phyloP scores from a whole-genome alignment of 1,139 yeast genomes.

The Candida tetrigidarum region DNA sequence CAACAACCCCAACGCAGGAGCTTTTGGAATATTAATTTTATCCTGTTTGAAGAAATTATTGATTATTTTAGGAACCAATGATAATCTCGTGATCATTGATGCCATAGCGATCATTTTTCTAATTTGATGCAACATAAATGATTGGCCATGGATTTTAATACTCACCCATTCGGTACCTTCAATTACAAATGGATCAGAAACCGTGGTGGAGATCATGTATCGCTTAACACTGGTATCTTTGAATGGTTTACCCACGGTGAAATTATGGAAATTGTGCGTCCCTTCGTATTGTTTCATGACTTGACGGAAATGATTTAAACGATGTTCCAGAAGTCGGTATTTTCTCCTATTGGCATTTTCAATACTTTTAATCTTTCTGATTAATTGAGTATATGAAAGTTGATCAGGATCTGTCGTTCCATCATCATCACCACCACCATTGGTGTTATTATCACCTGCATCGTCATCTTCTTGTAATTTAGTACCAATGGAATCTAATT shows the following conservation, averaged over 20 bases:
- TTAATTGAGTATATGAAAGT: conserved; percentile 27
- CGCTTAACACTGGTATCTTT: conserved; percentile 86
- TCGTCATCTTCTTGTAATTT: conserved; percentile 17
- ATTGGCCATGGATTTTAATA: conserved; percentile 95
- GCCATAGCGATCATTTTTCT: conserved; percentile 99
- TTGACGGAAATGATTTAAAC: conserved; percentile 64
- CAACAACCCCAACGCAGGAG: conserved; percentile 92
- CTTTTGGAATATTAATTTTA: conserved; percentile 91
- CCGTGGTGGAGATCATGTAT: conserved; percentile 76
- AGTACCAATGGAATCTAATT: conserved; percentile 21
- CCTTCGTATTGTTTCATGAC: conserved; percentile 81
- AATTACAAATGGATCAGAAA: conserved; percentile 90
- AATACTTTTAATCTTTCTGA: conserved; percentile 61
- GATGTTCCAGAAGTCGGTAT: conserved; percentile 64
- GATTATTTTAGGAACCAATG: conserved; percentile 79
- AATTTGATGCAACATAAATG: conserved; percentile 97
- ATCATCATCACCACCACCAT: conserved; percentile 23
- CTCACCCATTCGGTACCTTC: conserved; percentile 97
- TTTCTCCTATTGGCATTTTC: conserved; percentile 73
- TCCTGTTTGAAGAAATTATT: conserved; percentile 75
- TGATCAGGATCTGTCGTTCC: conserved; percentile 13
- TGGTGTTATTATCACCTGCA: conserved; percentile 23
- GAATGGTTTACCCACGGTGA: conserved; percentile 86
- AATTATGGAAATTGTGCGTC: conserved; percentile 93
- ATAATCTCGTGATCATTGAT: conserved; percentile 79